Evolutionary conservation across 768 basidiomycete genomes (phyloP).

Genomic region (Tricholoma matsutake): DNA sequence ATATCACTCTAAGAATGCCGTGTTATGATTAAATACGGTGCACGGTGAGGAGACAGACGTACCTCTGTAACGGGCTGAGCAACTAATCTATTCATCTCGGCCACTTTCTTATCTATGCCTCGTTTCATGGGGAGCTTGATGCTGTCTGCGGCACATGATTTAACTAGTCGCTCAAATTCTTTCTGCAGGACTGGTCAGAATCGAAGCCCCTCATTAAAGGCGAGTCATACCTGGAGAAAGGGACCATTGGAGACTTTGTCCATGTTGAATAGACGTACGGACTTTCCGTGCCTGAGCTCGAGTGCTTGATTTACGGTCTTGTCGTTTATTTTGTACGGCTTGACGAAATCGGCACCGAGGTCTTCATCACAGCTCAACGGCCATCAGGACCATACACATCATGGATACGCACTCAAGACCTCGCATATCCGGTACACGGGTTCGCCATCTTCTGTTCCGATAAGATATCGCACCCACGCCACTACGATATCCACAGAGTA

Average conservation of each 20-base stretch:
- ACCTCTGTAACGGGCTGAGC: slow-evolving; percentile 81
- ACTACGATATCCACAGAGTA: slow-evolving; percentile 38
- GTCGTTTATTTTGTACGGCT: slow-evolving; percentile 73
- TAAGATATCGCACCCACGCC: slow-evolving; percentile 82
- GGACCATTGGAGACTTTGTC: slow-evolving; percentile 81
- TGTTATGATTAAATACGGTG: slow-evolving; percentile 4
- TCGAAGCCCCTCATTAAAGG: background rate
- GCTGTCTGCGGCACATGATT: slow-evolving; percentile 44
- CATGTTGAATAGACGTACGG: slow-evolving; percentile 62
- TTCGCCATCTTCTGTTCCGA: slow-evolving; percentile 57
- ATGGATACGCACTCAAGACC: slow-evolving; percentile 57
- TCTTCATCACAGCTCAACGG: slow-evolving; percentile 28
- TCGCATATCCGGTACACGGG: slow-evolving; percentile 83
- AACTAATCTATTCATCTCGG: slow-evolving; percentile 55
- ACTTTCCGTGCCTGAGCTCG: slow-evolving; percentile 75
- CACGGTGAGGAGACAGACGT: slow-evolving; percentile 14
- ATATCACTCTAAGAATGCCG: slow-evolving; percentile 68
- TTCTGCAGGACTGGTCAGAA: slow-evolving; percentile 39
- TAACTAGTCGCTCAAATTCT: slow-evolving; percentile 66
- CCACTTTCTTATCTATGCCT: slow-evolving; percentile 61
- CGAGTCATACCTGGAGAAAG: slow-evolving; percentile 55
- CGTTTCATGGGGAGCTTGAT: slow-evolving; percentile 67
- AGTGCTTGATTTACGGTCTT: slow-evolving; percentile 61
- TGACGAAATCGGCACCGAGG: slow-evolving; percentile 48
- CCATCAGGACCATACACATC: background rate